These are phyloP conservation scores for Cutaneotrichosporon sp. DNA, from an alignment of 1,284 basidiomycete species.

Conservation along the genomic window DNA sequence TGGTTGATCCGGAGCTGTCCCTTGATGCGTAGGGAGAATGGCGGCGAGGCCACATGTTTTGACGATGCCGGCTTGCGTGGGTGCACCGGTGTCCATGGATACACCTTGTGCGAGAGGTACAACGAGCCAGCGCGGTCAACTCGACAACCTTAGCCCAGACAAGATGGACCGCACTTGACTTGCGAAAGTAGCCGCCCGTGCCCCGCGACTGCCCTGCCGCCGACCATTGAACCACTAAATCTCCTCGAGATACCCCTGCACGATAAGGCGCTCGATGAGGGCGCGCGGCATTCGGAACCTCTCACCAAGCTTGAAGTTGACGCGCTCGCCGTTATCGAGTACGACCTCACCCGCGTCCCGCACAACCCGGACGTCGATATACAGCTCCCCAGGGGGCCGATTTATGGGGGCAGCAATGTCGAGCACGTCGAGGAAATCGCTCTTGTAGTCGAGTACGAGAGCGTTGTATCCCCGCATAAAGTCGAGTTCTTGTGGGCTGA, in stretches of 20 bases:
- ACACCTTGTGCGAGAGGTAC: too few species aligned
- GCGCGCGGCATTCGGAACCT: slow-evolving; percentile 76
- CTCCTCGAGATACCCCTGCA: slow-evolving; percentile 80
- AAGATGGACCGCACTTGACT: too few species aligned
- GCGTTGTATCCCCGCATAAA: slow-evolving; percentile 78
- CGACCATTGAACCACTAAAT: slow-evolving; percentile 27
- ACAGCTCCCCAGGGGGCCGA: slow-evolving; percentile 55
- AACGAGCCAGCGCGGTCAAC: too few species aligned
- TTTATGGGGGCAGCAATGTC: slow-evolving; percentile 75
- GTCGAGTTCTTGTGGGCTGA: slow-evolving; percentile 86
- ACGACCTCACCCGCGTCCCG: slow-evolving; percentile 83
- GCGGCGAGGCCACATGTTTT: too few species aligned
- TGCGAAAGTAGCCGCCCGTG: too few species aligned
- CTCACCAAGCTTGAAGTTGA: slow-evolving; percentile 84
- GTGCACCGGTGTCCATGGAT: too few species aligned
- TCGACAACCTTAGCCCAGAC: too few species aligned
- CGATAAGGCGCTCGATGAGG: slow-evolving; percentile 85
- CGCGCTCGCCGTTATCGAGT: slow-evolving; percentile 71
- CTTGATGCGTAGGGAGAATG: too few species aligned
- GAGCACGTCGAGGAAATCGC: slow-evolving; percentile 76
- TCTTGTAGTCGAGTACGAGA: slow-evolving; percentile 75
- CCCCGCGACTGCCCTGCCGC: too few species aligned
- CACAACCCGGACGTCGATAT: slow-evolving; percentile 51
- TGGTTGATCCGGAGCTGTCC: too few species aligned
- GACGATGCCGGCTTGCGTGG: too few species aligned